phyloP scores from a whole-genome alignment of 768 basidiomycete genomes.

The Lentinula sp. region DNA sequence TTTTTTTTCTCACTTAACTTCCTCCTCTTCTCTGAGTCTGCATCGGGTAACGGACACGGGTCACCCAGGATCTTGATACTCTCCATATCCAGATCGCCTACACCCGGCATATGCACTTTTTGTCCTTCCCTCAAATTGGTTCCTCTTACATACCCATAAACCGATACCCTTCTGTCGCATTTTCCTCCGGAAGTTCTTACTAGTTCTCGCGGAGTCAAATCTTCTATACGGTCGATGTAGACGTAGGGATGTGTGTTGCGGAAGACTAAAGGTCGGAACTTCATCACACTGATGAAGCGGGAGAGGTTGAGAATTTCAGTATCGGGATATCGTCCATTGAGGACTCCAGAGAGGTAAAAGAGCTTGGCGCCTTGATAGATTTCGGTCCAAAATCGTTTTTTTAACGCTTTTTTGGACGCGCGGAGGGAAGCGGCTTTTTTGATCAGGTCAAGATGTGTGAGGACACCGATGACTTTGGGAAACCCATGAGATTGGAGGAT shows the following conservation, averaged over 20 bases:
- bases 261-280: slow-evolving; percentile 96
- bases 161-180: slow-evolving; percentile 87
- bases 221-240: slow-evolving; percentile 90
- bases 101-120: slow-evolving; percentile 90
- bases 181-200: slow-evolving; percentile 76
- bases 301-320: slow-evolving; percentile 93
- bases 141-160: slow-evolving; percentile 94
- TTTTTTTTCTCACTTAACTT: slow-evolving; percentile 96
- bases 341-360: slow-evolving; percentile 93
- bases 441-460: slow-evolving; percentile 95
- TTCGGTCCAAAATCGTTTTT: slow-evolving; percentile 99
- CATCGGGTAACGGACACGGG: slow-evolving; percentile 91
- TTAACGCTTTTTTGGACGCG: slow-evolving; percentile 88
- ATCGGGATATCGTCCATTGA: slow-evolving; percentile 97
- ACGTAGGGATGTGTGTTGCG: slow-evolving; percentile 94
- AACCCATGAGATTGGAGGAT: slow-evolving; percentile 96
- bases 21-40: slow-evolving; percentile 83
- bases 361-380: slow-evolving; percentile 98
- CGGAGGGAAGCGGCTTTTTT: slow-evolving; percentile 85
- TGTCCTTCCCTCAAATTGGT: slow-evolving; percentile 73
- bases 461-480: slow-evolving; percentile 95
- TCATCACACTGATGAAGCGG: slow-evolving; percentile 96
- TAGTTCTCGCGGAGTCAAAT: slow-evolving; percentile 84
- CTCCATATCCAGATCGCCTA: slow-evolving; percentile 81
- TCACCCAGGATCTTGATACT: slow-evolving; percentile 76